Conservation (phyloP, 257 asterid species). For the Solanum bukasovii region DNA sequence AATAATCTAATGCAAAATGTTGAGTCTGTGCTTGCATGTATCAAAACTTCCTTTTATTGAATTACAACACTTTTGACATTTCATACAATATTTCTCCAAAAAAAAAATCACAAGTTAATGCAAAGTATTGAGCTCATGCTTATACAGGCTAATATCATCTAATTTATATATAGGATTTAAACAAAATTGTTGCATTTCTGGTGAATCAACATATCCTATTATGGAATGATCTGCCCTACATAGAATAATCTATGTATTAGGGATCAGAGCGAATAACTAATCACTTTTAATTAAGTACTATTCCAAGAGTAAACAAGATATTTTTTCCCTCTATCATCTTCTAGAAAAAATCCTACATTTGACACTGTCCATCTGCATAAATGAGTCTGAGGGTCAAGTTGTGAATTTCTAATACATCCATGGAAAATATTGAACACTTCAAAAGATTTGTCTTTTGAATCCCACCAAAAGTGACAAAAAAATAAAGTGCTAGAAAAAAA, state of each 20-base stretch:
- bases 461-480: background rate
- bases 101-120: background rate
- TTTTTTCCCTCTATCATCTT: background rate
- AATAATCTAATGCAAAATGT: too few relatives aligned
- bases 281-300: background rate
- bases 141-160: background rate
- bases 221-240: background rate
- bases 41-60: background rate
- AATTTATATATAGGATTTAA: background rate
- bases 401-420: background rate
- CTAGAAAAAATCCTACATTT: background rate
- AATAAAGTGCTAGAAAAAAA: background rate
- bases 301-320: background rate
- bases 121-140: background rate
- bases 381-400: background rate
- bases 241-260: background rate
- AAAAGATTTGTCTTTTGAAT: background rate
- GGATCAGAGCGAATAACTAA: background rate
- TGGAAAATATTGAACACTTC: background rate
- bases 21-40: background rate
- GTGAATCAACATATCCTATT: background rate
- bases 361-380: background rate
- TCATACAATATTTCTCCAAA: background rate
- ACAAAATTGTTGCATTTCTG: background rate
- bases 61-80: background rate